Percentiles rank a stretch among this genome's conserved stretches.
These are phyloP conservation scores for Candida schatavii DNA, from an alignment of 805 yeast genomes.

Conservation along the genomic window DNA sequence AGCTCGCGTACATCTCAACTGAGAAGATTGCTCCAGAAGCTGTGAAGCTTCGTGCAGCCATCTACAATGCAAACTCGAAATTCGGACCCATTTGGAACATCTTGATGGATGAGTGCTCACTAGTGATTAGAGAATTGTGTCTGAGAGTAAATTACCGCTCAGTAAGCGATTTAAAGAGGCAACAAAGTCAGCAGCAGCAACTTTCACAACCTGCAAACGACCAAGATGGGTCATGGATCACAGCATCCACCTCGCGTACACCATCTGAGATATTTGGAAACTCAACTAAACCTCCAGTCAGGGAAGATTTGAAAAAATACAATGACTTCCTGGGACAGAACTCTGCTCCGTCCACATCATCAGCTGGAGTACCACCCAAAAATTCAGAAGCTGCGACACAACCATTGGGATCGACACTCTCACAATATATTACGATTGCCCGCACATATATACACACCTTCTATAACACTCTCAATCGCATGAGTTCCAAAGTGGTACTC, in stretches of 20 bases:
- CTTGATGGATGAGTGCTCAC: conserved; percentile 58
- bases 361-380: background rate
- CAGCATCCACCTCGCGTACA: background rate
- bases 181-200: background rate
- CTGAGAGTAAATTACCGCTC: conserved; percentile 35
- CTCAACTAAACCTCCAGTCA: background rate
- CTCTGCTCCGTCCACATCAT: background rate
- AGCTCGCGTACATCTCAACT: conserved; percentile 62
- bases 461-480: background rate
- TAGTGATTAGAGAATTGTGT: conserved; percentile 50
- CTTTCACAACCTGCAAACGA: background rate
- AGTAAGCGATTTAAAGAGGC: background rate
- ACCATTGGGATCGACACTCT: background rate
- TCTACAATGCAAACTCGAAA: conserved; percentile 50
- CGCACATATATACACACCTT: background rate
- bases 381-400: background rate
- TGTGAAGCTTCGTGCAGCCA: conserved; percentile 46
- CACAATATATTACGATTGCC: background rate
- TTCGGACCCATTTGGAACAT: conserved; percentile 54
- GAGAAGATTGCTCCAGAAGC: conserved; percentile 19
- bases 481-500: background rate
- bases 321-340: background rate
- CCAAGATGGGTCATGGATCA: background rate
- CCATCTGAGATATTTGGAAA: conserved; percentile 2
- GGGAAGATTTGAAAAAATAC: background rate